A percentile compares a stretch with the other conserved stretches of the same genome.
Conservation (phyloP, 2,329 filamentous ascomycete genomes). For the Aureobasidium sp. region DNA sequence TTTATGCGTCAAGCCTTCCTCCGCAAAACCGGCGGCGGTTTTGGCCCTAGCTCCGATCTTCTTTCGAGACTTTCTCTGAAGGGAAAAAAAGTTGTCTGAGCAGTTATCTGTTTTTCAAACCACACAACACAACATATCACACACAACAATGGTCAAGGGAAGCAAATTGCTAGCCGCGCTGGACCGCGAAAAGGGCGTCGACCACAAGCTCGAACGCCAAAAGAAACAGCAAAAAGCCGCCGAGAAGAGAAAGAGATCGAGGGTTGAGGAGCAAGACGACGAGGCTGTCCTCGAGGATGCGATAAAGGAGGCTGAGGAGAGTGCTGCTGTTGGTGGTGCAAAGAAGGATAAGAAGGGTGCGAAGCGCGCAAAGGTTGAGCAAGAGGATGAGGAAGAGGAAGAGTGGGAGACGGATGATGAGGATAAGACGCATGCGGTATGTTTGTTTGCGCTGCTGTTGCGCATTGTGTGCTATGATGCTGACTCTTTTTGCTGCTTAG, state of each 20-base stretch:
- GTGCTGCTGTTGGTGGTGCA: conserved; percentile 15
- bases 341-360: conserved; percentile 16
- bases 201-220: conserved; percentile 63
- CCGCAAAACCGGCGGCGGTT: too few relatives aligned
- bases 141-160: conserved; percentile 36
- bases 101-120: neutral
- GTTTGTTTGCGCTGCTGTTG: neutral
- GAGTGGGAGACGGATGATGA: conserved; percentile 27
- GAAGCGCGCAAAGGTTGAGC: conserved; percentile 17
- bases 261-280: conserved; percentile 24
- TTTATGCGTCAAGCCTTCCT: neutral
- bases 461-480: neutral
- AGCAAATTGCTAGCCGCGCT: conserved; percentile 51
- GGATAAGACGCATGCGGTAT: conserved; percentile 21
- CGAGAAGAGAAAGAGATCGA: conserved; percentile 38
- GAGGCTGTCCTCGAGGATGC: conserved; percentile 21
- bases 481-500: neutral
- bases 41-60: neutral
- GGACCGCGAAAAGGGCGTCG: conserved; percentile 49
- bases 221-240: conserved; percentile 44
- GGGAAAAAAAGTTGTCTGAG: neutral
- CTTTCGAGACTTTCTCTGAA: neutral
- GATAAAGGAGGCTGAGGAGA: conserved; percentile 21
- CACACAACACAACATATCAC: neutral
- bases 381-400: conserved; percentile 17